These are phyloP conservation scores for Gastrolobium villosum DNA, from an alignment of 306 rosid genomes.

Conservation along the genomic window DNA sequence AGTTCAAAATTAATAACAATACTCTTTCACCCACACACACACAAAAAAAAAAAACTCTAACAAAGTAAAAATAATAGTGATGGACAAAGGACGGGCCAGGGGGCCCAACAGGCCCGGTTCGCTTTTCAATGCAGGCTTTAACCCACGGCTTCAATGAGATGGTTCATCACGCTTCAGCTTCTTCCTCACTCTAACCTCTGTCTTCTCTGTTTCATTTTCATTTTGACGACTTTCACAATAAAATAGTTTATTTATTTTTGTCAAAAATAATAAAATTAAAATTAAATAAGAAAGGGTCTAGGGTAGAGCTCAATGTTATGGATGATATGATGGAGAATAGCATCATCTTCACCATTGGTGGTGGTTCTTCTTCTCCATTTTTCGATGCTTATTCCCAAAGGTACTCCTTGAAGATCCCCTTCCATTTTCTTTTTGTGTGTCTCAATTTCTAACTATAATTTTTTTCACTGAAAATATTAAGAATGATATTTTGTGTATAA, in stretches of 20 bases:
- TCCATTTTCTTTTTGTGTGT: not conserved
- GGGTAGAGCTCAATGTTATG: constrained; percentile 16
- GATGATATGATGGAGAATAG: not conserved
- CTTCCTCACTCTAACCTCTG: too few species aligned
- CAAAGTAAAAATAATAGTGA: too few species aligned
- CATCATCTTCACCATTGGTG: constrained; percentile 7
- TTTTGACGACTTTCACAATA: not conserved
- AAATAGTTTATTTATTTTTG: not conserved
- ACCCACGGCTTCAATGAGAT: not conserved
- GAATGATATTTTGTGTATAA: not conserved
- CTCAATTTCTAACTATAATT: not conserved
- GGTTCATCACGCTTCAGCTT: not conserved
- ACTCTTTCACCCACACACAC: too few species aligned
- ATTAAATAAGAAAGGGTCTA: not conserved
- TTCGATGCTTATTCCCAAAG: not conserved
- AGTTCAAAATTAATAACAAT: too few species aligned
- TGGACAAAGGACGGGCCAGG: not conserved
- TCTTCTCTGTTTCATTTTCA: not conserved
- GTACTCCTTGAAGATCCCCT: constrained; percentile 4
- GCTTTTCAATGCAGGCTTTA: not conserved
- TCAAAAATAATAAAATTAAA: not conserved
- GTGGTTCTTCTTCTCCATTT: constrained; percentile 27
- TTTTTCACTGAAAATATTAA: not conserved
- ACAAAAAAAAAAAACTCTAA: too few species aligned
- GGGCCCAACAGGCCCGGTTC: constrained; percentile 26